Conservation (phyloP, 768 basidiomycete genomes). For the Collybia sp. region DNA sequence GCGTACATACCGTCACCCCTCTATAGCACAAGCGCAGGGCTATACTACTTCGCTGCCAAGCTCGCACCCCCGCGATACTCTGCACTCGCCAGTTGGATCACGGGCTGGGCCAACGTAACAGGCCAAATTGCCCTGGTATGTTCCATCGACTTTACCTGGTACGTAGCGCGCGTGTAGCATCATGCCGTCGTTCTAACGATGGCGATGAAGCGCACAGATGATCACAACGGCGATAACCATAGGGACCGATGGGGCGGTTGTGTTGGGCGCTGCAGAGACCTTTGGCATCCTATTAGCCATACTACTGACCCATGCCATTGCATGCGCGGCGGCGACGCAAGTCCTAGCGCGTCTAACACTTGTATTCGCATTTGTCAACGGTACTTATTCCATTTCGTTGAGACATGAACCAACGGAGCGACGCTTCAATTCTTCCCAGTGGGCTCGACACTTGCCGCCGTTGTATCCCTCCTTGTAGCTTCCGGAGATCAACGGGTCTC, state of each 20-base stretch:
- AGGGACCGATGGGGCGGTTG: slow-evolving; percentile 42
- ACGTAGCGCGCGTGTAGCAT: not conserved
- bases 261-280: slow-evolving; percentile 42
- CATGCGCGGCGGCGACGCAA: slow-evolving; percentile 54
- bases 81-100: slow-evolving; percentile 52
- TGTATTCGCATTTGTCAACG: slow-evolving; percentile 51
- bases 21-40: slow-evolving; percentile 51
- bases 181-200: not conserved
- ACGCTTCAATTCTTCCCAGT: slow-evolving; percentile 24
- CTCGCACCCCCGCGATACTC: slow-evolving; percentile 44
- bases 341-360: slow-evolving; percentile 54
- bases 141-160: slow-evolving; percentile 58
- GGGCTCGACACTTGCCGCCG: slow-evolving; percentile 52
- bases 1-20: not conserved
- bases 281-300: slow-evolving; percentile 55
- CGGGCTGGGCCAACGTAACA: slow-evolving; percentile 58
- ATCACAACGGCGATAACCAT: slow-evolving; percentile 57
- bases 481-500: slow-evolving; percentile 45
- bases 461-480: slow-evolving; percentile 44
- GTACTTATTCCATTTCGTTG: slow-evolving; percentile 21
- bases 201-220: slow-evolving; percentile 44
- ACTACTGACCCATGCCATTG: slow-evolving; percentile 47
- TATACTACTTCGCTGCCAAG: slow-evolving; percentile 62
- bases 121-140: slow-evolving; percentile 50
- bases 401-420: slow-evolving; percentile 1